Percentiles rank a stretch among this genome's conserved stretches.
Conservation (phyloP, 345 rosid species). For the Arabis hirsuta region DNA sequence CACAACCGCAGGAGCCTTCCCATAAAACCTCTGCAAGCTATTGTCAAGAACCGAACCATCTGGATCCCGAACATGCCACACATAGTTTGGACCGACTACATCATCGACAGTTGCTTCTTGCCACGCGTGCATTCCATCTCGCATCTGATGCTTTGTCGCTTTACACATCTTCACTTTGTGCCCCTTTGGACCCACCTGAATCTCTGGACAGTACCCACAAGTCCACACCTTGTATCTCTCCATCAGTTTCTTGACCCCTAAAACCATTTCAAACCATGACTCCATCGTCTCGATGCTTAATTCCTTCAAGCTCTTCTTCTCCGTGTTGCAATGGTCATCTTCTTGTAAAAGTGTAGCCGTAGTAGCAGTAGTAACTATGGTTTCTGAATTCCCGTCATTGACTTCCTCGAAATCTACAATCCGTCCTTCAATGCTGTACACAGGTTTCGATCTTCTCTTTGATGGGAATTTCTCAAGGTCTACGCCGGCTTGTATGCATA, state of each 20-base stretch:
- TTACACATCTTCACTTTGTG: constrained; percentile 87
- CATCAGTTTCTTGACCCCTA: constrained; percentile 67
- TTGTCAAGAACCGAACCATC: constrained; percentile 59
- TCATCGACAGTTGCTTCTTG: constrained; percentile 85
- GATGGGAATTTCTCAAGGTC: constrained; percentile 70
- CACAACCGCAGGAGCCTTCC: constrained; percentile 86
- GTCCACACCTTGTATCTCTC: constrained; percentile 72
- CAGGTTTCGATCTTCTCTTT: constrained; percentile 78
- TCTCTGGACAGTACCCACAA: constrained; percentile 82
- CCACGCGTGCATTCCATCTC: constrained; percentile 87
- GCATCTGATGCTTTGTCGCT: constrained; percentile 80
- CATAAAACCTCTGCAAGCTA: constrained; percentile 72
- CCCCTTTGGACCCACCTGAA: constrained; percentile 94
- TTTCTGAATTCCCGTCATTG: constrained; percentile 26
- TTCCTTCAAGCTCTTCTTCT: constrained; percentile 43
- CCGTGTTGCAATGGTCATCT: constrained; percentile 21
- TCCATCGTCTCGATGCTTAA: constrained; percentile 59
- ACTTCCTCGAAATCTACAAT: constrained; percentile 78
- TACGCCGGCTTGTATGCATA: constrained; percentile 84
- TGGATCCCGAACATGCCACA: constrained; percentile 76
- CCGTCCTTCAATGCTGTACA: constrained; percentile 81
- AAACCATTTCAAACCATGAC: constrained; percentile 71
- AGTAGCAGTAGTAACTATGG: not conserved
- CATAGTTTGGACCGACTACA: constrained; percentile 76
- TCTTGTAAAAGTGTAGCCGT: constrained; percentile 14